Base-by-base conservation (phyloP, 208 protist genomes). In the Crithidia expoeki region DNA sequence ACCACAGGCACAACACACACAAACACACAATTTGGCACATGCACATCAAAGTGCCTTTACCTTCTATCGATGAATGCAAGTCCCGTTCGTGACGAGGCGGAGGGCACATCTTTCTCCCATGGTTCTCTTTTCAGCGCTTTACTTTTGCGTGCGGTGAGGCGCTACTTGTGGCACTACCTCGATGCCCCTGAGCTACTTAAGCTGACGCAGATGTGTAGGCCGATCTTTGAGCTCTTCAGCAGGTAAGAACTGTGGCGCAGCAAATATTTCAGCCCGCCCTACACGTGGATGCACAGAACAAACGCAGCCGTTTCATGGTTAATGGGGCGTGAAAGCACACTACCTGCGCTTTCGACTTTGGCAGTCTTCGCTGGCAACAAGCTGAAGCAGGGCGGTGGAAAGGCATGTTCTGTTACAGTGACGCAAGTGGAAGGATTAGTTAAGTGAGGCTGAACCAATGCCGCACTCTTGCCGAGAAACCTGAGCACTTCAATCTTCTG, bases 311-410 rank as follows among this genome's bases (percentile, higher is more conserved):
- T 46, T 84, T 81, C 21, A 71, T 28, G 16, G 81, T 78, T 30
- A 73, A 74, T 6, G 69, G 69, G 16, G 71, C 63, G n/a, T 81
- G 74, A 75, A 84, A 81, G 67, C 55, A 63, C 16, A 84, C 79
- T 1, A 62, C 47, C 25, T 76, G 62, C 25, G 63, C 32, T 36
- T 68, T 25, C 32, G 33, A 62, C 38, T 62, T 21, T 16, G 25
- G 38, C n/a, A 30, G 12, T 12, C 38, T 12, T n/a, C 56, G 38
- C 11, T 49, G 56, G 34, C 38, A 30, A 2, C 38, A 19, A 2
- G 46, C 38, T 1, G 14, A 25, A 44, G 9, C 14, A 25, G 17
- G 56, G 23, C 23, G 3, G 9, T 4, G 21, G 14, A 3, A 1
- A 4, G 33, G 9, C 42, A 9, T 4, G 38, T 4, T 34, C 38